Evolutionary conservation across 2,329 filamentous ascomycete genomes (phyloP), one percentile per base, ranked within the genome.

Genomic region (Fusarium sp.): DNA sequence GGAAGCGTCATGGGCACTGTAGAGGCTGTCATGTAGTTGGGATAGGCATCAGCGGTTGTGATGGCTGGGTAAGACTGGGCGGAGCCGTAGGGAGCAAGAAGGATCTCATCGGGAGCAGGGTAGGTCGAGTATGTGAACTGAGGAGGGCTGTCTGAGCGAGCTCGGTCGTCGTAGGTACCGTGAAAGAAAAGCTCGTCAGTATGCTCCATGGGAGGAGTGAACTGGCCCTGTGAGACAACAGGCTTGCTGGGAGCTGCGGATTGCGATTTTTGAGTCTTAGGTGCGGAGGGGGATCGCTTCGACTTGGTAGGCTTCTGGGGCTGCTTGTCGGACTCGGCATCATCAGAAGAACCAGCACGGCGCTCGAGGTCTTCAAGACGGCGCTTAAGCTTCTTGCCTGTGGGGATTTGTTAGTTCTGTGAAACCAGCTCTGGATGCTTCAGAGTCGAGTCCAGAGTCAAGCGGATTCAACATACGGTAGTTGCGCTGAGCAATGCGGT

Each of bases 401-500:
- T 61, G 64, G 64, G 33, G 21, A 3, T 15, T 47, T 64, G 63
- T 73, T 41, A 71, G 65, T 72, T 47, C 35, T 49, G 29, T n/a
- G 26, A 23, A 35, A 42, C 16, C 12, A 44, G 13, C 42, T 49
- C 7, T 24, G 15, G 28, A 18, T 23, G 26, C 35, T 23, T 48
- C 10, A 49, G 46, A 38, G 31, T 20, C n/a, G 18, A 38, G 24
- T 66, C 37, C 15, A 26, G 49, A 56, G 49, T 50, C 52, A 54
- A 60, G 23, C 33, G 21, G 63, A 31, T 23, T 43, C 44, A 29
- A 87, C 90, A 79, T 85, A 97, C 94, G 94, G 84, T 98, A 98
- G 85, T 97, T 97, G 76, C 94, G 91, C 83, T 98, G 95, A 73
- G 95, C 95, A 86, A 98, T 98, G 74, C 95, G 91, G 84, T 98